Evolutionary conservation across 1,284 basidiomycete genomes (phyloP), one percentile per base, ranked within the genome.

Genomic region (Leccinum subrobustum): DNA sequence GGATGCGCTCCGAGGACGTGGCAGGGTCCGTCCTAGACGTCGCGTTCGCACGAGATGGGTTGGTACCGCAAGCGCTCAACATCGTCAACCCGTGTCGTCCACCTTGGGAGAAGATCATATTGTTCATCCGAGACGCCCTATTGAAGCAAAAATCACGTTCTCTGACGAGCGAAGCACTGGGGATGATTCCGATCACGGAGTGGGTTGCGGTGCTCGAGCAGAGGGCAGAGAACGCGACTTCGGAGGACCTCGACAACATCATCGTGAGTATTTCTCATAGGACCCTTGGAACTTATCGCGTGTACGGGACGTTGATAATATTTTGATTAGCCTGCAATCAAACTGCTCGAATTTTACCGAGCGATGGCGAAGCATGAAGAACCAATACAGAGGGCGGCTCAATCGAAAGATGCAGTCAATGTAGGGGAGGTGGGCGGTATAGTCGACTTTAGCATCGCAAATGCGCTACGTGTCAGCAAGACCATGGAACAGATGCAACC

Each of bases 321-420:
- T 44, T 44, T 18, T 50, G 2, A 25, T 50, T 29, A 70, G 71
- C 69, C 70, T 56, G 70, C 70, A 0, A 65, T 73, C 25, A 73
- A 72, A 44, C 56, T 71, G 0, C 59, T 72, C 14, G 62, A 63
- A 3, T 73, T 62, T 50, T 63, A 64, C 47, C 63, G 64, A 4
- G 42, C 1, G 4, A 54, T 64, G 18, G 52, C 61, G 16, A 55
- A 37, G 9, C 29, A 39, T 6, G 70, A 65, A 6, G 54, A 42
- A 8, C 9, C 16, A 1, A 37, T 3, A 8, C 44, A 27, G 16
- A 4, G 18, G 0, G 39, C 29, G 16, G 8, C 16, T 0, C 47
- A 11, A 5, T 25, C 29, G 12, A 35, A 29, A 7, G 60, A 6
- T 12, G 8, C 11, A 18, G 11, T 11, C 33, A 9, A 47, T n/a